Evolutionary conservation across 805 yeast species (phyloP).

Genomic region (Yarrowia deformans): DNA sequence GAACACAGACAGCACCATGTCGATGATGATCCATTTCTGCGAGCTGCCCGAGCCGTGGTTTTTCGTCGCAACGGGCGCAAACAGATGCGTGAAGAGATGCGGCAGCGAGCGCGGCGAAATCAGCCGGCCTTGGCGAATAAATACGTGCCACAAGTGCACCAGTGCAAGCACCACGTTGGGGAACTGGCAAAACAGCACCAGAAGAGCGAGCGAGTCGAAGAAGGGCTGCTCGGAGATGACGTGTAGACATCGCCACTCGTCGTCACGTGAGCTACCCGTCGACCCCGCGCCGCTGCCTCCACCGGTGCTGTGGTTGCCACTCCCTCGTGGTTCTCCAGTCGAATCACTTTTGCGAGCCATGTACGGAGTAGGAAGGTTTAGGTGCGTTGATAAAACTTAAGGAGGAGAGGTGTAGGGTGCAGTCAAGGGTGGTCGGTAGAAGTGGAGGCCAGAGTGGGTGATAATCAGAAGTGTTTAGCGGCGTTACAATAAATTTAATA

Average conservation of each 20-base stretch:
- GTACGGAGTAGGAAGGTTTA: conserved; percentile 15
- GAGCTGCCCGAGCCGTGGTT: background rate
- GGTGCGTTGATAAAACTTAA: conserved; percentile 2
- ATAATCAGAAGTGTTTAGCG: no score
- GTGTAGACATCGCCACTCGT: conserved; percentile 27
- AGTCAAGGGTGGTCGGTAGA: background rate
- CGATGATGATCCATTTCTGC: conserved; percentile 32
- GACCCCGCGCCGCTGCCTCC: background rate
- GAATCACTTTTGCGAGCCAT: conserved; percentile 37
- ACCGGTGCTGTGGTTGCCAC: background rate
- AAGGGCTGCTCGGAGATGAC: conserved; percentile 33
- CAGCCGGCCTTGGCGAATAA: conserved; percentile 25
- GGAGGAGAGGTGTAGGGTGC: background rate
- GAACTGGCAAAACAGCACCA: conserved; percentile 30
- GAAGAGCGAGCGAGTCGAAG: conserved; percentile 36
- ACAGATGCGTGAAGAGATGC: conserved; percentile 23
- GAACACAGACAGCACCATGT: conserved; percentile 24
- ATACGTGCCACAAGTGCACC: conserved; percentile 35
- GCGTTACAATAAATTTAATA: no score
- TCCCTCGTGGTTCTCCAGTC: conserved; percentile 1
- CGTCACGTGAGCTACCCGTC: background rate
- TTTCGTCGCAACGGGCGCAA: conserved; percentile 17
- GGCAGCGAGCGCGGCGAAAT: conserved; percentile 27
- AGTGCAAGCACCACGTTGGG: conserved; percentile 25
- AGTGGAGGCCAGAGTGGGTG: no score